Percentiles rank a stretch among this genome's conserved stretches.
phyloP scores from a whole-genome alignment of 257 asterid genomes.

The Solanum pinnatisectum region DNA sequence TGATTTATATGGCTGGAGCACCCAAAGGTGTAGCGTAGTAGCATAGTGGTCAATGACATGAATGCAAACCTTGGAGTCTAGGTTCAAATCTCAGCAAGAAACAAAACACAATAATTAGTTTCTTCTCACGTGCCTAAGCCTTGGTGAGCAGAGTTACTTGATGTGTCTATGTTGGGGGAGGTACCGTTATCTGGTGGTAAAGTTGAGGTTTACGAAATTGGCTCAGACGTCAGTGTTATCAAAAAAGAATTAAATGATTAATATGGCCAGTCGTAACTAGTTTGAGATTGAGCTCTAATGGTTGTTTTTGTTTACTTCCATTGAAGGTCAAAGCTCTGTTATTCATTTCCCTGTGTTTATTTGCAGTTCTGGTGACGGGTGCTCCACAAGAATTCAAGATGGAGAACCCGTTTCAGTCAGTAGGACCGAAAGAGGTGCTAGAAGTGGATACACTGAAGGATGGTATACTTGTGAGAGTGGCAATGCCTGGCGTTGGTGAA shows the following conservation, averaged over 20 bases:
- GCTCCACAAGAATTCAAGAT: conserved; percentile 7
- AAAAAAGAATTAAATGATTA: background rate
- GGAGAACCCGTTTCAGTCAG: conserved; percentile 26
- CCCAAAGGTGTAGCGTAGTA: background rate
- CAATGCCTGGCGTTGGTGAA: conserved; percentile 16
- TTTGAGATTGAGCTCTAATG: background rate
- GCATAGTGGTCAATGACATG: background rate
- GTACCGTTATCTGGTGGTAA: background rate
- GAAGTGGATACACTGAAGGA: conserved; percentile 5
- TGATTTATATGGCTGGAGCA: background rate
- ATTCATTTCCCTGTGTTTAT: background rate
- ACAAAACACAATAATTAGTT: background rate
- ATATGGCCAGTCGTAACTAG: background rate
- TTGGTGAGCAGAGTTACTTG: background rate
- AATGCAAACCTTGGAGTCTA: background rate
- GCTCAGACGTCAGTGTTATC: too few relatives aligned
- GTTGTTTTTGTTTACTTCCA: background rate
- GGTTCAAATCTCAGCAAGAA: background rate
- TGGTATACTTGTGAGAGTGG: conserved; percentile 12
- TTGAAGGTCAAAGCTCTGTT: background rate
- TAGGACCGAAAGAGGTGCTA: conserved; percentile 15
- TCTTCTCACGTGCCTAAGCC: background rate
- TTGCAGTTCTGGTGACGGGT: conserved; percentile 2
- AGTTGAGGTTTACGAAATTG: background rate
- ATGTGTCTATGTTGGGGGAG: background rate